Conservation (phyloP, 306 rosid species). For the Geum urbanum region DNA sequence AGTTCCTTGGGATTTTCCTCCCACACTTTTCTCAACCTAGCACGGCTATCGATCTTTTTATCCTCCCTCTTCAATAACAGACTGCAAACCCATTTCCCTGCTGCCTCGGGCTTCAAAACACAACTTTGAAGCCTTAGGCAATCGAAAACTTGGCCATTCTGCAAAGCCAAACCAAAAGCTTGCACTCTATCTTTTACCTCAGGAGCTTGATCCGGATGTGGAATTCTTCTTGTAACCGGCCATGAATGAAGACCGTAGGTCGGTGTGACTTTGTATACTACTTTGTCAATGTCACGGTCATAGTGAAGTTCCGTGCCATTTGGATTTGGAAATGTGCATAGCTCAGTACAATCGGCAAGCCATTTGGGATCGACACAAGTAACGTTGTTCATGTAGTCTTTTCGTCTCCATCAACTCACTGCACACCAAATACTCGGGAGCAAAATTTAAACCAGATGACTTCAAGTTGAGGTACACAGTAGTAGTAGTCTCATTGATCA, state of each 20-base stretch:
- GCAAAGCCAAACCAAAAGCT: constrained; percentile 74
- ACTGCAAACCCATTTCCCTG: constrained; percentile 70
- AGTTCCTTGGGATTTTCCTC: constrained; percentile 59
- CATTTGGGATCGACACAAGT: constrained; percentile 72
- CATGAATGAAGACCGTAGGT: constrained; percentile 72
- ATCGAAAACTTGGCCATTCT: constrained; percentile 78
- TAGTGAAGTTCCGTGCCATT: no score
- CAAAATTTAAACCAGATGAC: constrained; percentile 61
- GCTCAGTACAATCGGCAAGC: constrained; percentile 73
- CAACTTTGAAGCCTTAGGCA: constrained; percentile 24
- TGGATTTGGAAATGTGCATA: constrained; percentile 42
- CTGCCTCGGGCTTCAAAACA: constrained; percentile 67
- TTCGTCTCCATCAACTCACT: constrained; percentile 65
- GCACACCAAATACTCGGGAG: constrained; percentile 86
- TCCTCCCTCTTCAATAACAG: constrained; percentile 39
- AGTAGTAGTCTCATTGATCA: constrained; percentile 58
- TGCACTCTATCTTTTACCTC: constrained; percentile 24
- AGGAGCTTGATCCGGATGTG: constrained; percentile 34
- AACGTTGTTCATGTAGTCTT: constrained; percentile 81
- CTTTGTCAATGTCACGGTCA: constrained; percentile 53
- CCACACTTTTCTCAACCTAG: constrained; percentile 59
- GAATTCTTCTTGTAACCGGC: constrained; percentile 56
- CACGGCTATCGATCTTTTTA: constrained; percentile 36
- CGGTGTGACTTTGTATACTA: constrained; percentile 58
- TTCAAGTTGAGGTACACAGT: constrained; percentile 55